Evolutionary conservation across 148 eudicot genomes (phyloP).

Genomic region (Tetragonia tetragonoides): DNA sequence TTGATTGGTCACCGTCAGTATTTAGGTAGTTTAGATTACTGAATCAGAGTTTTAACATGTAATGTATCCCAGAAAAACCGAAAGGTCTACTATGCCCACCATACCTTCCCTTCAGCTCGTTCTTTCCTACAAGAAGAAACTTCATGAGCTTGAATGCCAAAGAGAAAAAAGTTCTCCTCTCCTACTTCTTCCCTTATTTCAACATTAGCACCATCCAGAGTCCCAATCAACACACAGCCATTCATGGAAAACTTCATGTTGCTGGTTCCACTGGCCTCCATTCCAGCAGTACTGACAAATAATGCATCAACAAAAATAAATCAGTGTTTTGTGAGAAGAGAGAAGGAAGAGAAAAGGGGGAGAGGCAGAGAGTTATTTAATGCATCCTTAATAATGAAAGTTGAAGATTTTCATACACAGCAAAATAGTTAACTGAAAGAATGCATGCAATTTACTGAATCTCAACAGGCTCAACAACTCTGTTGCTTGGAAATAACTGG

Average conservation of each 20-base stretch:
- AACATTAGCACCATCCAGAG: slow-evolving; percentile 96
- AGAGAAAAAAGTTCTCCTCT: slow-evolving; percentile 80
- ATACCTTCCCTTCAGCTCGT: slow-evolving; percentile 90
- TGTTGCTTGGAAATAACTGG: not conserved
- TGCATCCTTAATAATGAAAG: not conserved
- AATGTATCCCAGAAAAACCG: not conserved
- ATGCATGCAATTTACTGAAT: not conserved
- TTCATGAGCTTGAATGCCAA: slow-evolving; percentile 85
- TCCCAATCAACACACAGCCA: slow-evolving; percentile 86
- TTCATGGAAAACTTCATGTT: slow-evolving; percentile 99
- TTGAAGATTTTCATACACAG: not conserved
- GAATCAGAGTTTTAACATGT: not conserved
- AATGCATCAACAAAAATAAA: not conserved
- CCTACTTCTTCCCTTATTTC: slow-evolving; percentile 96
- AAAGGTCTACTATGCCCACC: not conserved
- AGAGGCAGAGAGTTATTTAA: not conserved
- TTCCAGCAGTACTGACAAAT: slow-evolving; percentile 74
- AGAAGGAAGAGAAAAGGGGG: slow-evolving; percentile 8
- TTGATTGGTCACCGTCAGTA: not conserved
- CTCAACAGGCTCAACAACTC: not conserved
- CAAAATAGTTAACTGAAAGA: not conserved
- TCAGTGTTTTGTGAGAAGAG: not conserved
- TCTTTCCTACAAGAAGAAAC: slow-evolving; percentile 69
- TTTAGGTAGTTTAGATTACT: not conserved
- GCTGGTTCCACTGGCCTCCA: slow-evolving; percentile 99